Conservation (phyloP, 176 grass and related monocot genomes). For the Zoysia japonica region DNA sequence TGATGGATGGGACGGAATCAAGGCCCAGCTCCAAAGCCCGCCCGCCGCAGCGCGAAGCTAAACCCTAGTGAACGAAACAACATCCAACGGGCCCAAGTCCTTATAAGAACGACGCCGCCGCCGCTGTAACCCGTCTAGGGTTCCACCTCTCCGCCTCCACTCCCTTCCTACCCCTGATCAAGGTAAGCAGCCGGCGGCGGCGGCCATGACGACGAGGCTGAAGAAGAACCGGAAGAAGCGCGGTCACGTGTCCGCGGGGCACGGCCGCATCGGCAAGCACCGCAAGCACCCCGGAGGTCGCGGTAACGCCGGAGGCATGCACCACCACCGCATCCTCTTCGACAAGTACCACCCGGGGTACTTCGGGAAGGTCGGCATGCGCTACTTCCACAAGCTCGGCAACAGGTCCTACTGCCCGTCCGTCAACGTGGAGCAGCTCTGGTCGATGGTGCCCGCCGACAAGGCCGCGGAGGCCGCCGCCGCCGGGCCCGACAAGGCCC, state of each 20-base stretch:
- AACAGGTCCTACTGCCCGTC: conserved; percentile 76
- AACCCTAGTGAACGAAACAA: conserved; percentile 17
- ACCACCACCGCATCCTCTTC: conserved; percentile 98
- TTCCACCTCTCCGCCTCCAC: conserved; percentile 30
- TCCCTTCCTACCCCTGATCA: neutral
- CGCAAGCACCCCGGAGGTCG: conserved; percentile 86
- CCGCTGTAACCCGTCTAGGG: conserved; percentile 2
- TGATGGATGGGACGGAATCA: neutral
- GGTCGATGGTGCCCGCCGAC: conserved; percentile 78
- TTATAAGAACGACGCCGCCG: conserved; percentile 22
- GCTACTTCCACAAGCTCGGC: conserved; percentile 89
- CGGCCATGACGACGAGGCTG: conserved; percentile 77
- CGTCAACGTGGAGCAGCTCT: conserved; percentile 76
- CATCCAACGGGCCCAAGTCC: neutral
- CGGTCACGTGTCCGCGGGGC: conserved; percentile 84
- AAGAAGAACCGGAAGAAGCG: conserved; percentile 98
- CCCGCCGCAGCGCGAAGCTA: neutral
- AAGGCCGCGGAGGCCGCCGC: conserved; percentile 39
- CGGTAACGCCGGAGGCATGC: conserved; percentile 96
- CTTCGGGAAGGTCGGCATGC: conserved; percentile 98
- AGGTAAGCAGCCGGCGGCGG: neutral
- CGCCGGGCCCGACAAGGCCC: conserved; percentile 50
- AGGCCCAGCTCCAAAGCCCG: neutral
- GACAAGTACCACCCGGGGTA: conserved; percentile 92
- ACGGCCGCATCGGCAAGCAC: conserved; percentile 93